phyloP scores from a whole-genome alignment of 805 yeast genomes.

The Suhomyces pyralidae region DNA sequence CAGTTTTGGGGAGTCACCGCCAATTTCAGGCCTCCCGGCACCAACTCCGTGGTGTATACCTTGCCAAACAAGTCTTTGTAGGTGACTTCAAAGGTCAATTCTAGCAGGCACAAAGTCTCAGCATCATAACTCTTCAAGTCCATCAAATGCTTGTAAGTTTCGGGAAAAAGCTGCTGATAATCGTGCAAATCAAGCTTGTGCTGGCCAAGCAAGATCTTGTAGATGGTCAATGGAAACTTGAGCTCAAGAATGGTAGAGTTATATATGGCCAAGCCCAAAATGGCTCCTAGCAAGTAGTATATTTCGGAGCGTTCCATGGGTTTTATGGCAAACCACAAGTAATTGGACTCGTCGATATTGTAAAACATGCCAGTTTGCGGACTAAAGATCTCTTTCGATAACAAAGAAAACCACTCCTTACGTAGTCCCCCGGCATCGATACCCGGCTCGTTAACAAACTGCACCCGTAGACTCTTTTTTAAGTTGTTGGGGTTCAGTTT shows the following conservation, averaged over 20 bases:
- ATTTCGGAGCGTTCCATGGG: conserved; percentile 47
- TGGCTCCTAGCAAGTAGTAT: conserved; percentile 78
- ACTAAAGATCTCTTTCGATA: conserved; percentile 67
- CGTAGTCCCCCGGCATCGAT: conserved; percentile 93
- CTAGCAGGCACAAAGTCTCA: conserved; percentile 43
- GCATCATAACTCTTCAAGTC: conserved; percentile 23
- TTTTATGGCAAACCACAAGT: conserved; percentile 69
- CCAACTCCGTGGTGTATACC: conserved; percentile 46
- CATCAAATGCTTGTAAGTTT: conserved; percentile 42
- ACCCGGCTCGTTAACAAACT: conserved; percentile 86
- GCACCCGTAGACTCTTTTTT: conserved; percentile 72
- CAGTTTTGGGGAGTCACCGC: conserved; percentile 60
- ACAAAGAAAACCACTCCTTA: conserved; percentile 87
- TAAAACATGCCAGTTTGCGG: conserved; percentile 66
- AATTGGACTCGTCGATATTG: conserved; percentile 64
- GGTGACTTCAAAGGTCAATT: conserved; percentile 58
- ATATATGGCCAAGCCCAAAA: conserved; percentile 85
- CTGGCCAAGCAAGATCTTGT: conserved; percentile 64
- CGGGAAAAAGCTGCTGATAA: conserved; percentile 66
- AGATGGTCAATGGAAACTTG: conserved; percentile 70
- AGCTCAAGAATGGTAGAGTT: conserved; percentile 85
- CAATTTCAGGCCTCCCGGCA: conserved; percentile 53
- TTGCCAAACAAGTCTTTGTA: conserved; percentile 50
- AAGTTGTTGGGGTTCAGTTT: conserved; percentile 56
- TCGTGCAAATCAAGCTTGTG: conserved; percentile 57